Conservation (phyloP, 148 eudicot species). For the Vaccinium macrocarpon region DNA sequence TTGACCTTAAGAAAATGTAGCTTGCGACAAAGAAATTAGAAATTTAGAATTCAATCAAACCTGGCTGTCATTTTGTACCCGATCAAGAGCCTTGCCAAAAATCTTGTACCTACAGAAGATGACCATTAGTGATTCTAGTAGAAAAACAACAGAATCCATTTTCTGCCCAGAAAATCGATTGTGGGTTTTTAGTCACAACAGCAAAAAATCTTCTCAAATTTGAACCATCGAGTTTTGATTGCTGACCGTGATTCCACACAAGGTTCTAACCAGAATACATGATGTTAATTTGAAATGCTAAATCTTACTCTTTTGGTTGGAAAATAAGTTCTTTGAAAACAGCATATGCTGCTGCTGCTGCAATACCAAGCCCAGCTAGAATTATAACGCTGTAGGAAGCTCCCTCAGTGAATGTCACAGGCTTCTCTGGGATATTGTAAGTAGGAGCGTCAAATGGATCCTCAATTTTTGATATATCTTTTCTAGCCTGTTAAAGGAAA, state of each 20-base stretch:
- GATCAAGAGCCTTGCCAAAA: slow-evolving; percentile 74
- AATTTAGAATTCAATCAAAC: slow-evolving; percentile 33
- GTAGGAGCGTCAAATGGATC: slow-evolving; percentile 98
- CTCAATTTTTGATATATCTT: slow-evolving; percentile 65
- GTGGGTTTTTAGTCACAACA: background rate
- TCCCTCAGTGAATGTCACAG: slow-evolving; percentile 88
- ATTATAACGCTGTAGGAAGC: slow-evolving; percentile 77
- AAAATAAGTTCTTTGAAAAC: slow-evolving; percentile 86
- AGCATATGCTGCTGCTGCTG: slow-evolving; percentile 75
- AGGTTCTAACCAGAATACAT: slow-evolving; percentile 6
- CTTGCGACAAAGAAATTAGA: background rate
- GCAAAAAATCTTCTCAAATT: background rate
- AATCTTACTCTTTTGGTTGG: slow-evolving; percentile 83
- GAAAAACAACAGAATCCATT: background rate
- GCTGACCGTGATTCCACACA: background rate
- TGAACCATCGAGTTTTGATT: background rate
- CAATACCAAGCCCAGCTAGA: slow-evolving; percentile 86
- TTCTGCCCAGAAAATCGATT: background rate
- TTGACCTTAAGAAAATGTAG: background rate
- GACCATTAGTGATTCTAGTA: background rate
- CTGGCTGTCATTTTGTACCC: slow-evolving; percentile 83
- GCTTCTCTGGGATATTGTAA: slow-evolving; percentile 94
- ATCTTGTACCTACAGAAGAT: slow-evolving; percentile 67
- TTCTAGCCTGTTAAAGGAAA: slow-evolving; percentile 47
- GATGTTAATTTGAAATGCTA: background rate